A percentile compares a stretch with the other conserved stretches of the same genome.
These are phyloP conservation scores for Rugiboletus extremiorientalis DNA, from an alignment of 1,284 basidiomycete species.

Conservation along the genomic window DNA sequence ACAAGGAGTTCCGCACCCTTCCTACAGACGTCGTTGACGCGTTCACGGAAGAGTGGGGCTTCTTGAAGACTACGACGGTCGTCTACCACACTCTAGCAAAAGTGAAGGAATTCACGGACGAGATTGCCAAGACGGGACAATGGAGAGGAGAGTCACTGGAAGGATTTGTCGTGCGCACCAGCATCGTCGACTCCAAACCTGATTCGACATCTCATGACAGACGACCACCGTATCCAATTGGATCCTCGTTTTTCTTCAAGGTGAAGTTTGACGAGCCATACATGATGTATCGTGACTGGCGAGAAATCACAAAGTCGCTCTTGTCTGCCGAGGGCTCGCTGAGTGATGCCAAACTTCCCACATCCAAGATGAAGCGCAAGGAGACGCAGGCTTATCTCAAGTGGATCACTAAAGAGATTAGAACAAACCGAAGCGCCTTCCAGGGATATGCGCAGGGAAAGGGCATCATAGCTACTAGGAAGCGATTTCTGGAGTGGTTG, in stretches of 20 bases:
- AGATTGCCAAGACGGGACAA: constrained; percentile 64
- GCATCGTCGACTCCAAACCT: constrained; percentile 46
- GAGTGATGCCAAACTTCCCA: constrained; percentile 44
- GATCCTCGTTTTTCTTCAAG: constrained; percentile 97
- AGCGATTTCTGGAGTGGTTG: constrained; percentile 77
- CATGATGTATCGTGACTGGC: constrained; percentile 97
- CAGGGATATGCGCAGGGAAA: constrained; percentile 65
- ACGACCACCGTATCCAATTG: constrained; percentile 69
- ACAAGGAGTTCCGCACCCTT: constrained; percentile 74
- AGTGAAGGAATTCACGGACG: constrained; percentile 73
- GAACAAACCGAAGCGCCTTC: constrained; percentile 62
- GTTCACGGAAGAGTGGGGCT: constrained; percentile 91
- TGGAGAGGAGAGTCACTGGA: constrained; percentile 91
- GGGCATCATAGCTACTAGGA: constrained; percentile 84
- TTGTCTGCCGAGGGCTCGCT: constrained; percentile 43
- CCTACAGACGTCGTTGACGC: constrained; percentile 67
- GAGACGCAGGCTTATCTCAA: constrained; percentile 68
- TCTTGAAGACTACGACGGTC: constrained; percentile 71
- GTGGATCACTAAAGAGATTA: constrained; percentile 76
- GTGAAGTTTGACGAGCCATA: constrained; percentile 99
- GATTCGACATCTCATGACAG: constrained; percentile 32
- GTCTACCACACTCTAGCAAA: constrained; percentile 62
- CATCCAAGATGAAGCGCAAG: constrained; percentile 59
- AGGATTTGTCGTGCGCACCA: constrained; percentile 93
- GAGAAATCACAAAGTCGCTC: constrained; percentile 86